Percentiles rank a stretch among this genome's conserved stretches.
Conservation (phyloP, 257 asterid genomes). For the Solanum chilense region DNA sequence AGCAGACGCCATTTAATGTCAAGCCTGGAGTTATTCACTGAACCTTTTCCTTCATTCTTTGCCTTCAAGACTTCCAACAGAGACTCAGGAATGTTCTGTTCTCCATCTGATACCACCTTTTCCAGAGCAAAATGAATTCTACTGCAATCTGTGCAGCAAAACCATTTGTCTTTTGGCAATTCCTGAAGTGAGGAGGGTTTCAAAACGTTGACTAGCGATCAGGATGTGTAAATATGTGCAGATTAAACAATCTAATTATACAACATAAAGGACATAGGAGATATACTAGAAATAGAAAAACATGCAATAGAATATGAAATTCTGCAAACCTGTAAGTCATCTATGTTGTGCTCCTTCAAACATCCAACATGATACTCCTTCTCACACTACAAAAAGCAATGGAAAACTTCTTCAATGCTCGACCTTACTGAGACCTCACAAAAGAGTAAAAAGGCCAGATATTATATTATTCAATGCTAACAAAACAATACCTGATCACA, state of each 20-base stretch:
- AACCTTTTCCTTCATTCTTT: constrained; percentile 28
- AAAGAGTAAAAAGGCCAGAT: background rate
- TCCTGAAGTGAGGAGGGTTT: constrained; percentile 36
- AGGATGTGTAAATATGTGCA: background rate
- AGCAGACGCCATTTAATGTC: constrained; percentile 74
- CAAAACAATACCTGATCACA: constrained; percentile 71
- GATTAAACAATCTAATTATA: background rate
- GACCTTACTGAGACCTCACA: background rate
- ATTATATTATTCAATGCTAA: background rate
- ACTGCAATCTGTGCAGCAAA: constrained; percentile 59
- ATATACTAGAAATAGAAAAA: background rate
- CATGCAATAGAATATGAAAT: background rate
- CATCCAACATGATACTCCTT: constrained; percentile 87
- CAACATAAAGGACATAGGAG: background rate
- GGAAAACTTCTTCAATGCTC: background rate
- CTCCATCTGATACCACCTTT: constrained; percentile 48
- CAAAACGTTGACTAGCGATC: background rate
- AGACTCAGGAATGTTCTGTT: constrained; percentile 49
- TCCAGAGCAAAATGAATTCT: constrained; percentile 40
- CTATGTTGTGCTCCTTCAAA: constrained; percentile 59
- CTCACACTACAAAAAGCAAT: constrained; percentile 57
- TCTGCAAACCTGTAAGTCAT: constrained; percentile 50
- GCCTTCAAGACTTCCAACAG: constrained; percentile 29
- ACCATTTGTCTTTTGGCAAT: constrained; percentile 74
- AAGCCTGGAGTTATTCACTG: constrained; percentile 18